Percentiles rank a stretch among this genome's conserved stretches.
Evolutionary conservation across 1,139 yeast species (phyloP).

Genomic region (Zhuliangozyma blackwelliae): DNA sequence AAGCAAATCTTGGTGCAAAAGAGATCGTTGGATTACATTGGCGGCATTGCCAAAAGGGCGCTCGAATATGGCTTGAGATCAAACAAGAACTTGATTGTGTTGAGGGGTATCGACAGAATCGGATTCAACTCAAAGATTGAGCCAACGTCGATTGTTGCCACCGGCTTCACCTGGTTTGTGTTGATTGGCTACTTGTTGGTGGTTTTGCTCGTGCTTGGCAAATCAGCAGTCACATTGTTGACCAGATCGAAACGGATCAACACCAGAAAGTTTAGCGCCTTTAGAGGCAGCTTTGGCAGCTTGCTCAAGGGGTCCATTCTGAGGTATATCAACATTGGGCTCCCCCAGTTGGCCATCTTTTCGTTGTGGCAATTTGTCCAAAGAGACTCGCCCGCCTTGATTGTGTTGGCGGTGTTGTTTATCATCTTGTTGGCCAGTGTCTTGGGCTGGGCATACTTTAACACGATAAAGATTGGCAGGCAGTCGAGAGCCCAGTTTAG

Average conservation of each 20-base stretch:
- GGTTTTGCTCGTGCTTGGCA: slow-evolving; percentile 48
- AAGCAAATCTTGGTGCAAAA: slow-evolving; percentile 61
- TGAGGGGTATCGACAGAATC: slow-evolving; percentile 73
- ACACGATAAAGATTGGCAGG: slow-evolving; percentile 54
- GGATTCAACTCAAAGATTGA: slow-evolving; percentile 67
- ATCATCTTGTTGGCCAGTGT: slow-evolving; percentile 51
- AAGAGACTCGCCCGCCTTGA: slow-evolving; percentile 70
- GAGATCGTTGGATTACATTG: slow-evolving; percentile 38
- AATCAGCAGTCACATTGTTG: slow-evolving; percentile 46
- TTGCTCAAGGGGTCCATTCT: slow-evolving; percentile 65
- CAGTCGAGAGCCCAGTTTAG: slow-evolving; percentile 49
- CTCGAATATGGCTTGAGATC: slow-evolving; percentile 32
- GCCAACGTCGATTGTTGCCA: slow-evolving; percentile 66
- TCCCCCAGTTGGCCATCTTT: slow-evolving; percentile 64
- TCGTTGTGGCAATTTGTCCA: slow-evolving; percentile 73
- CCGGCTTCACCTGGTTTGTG: slow-evolving; percentile 73
- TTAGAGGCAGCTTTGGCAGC: slow-evolving; percentile 49
- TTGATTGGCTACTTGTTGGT: slow-evolving; percentile 55
- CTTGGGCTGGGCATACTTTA: slow-evolving; percentile 56
- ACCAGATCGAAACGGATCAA: slow-evolving; percentile 41
- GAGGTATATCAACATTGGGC: slow-evolving; percentile 71
- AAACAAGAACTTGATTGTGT: slow-evolving; percentile 48
- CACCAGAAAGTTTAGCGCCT: slow-evolving; percentile 42
- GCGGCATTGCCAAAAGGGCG: slow-evolving; percentile 20
- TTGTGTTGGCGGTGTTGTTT: slow-evolving; percentile 64